Evolutionary conservation across 495 filamentous ascomycete species (phyloP), one percentile per base, ranked within the genome.

Genomic region (Podospora conica): DNA sequence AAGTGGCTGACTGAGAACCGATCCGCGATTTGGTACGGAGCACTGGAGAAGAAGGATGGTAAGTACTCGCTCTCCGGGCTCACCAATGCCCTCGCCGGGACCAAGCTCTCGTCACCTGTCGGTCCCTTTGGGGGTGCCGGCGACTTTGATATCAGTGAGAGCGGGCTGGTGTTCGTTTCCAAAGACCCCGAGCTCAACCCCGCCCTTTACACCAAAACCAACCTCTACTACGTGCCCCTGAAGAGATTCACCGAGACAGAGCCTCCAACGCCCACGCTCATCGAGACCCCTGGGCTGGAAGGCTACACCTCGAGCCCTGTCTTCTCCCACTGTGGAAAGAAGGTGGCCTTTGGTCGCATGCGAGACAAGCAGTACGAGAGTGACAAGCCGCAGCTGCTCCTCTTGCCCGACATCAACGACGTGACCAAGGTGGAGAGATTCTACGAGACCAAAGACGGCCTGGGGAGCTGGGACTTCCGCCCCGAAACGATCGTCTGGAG

Each of bases 321-420:
- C 5, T 90, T 96, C 66, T 91, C 91, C 3, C 87, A 89, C 20
- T 84, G 88, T 70, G 92, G 91, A 1, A 83, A 81, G 59, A 83
- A 83, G 57, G 84, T 93, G 9, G 93, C 88, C n/a, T 92, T 97
- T 67, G 85, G 92, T 54, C 84, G 88, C 31, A 93, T 93, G 91
- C 81, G 83, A 24, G 80, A 86, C 66, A 86, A 89, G 69, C 91
- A 92, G 23, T 97, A 98, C 73, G 94, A 98, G 77, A 89, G 89
- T 10, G 94, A 97, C 79, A 91, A 91, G 76, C 90, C 93, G 58
- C 82, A 90, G 4, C 82, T 96, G 4, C 75, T 97, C 61, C 77
- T 96, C 15, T 65, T 87, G 8, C 80, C 80, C 1, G 79, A 87
- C 73, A 74, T 91, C 58, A 76, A 77, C 7, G 85, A 89, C 68